Conservation (phyloP, 2,329 filamentous ascomycete species). For the Botrytis hyacinthi region DNA sequence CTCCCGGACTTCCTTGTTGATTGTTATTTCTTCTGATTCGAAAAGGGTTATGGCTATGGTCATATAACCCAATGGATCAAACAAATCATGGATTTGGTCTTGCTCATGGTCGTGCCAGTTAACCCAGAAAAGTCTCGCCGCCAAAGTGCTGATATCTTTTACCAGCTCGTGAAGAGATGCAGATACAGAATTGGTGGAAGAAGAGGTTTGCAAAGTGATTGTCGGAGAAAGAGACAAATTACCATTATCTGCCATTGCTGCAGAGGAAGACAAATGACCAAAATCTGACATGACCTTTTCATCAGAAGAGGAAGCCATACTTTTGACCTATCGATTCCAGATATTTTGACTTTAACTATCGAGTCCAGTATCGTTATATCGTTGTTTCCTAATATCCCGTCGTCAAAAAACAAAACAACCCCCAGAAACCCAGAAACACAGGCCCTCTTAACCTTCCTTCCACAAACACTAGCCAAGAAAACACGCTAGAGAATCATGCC, state of each 20-base stretch:
- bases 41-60: accelerated
- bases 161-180: neutral
- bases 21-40: neutral
- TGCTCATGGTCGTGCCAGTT: neutral
- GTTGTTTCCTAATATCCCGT: neutral
- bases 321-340: neutral
- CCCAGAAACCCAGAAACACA: neutral
- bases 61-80: neutral
- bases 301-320: neutral
- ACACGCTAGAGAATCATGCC: neutral
- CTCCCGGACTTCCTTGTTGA: neutral
- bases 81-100: neutral
- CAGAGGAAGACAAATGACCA: neutral
- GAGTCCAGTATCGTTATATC: neutral
- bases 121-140: no score
- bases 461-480: neutral
- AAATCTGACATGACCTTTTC: neutral
- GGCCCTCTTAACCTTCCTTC: neutral
- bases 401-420: neutral
- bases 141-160: neutral
- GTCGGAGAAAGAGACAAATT: neutral
- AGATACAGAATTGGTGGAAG: neutral
- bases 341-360: neutral
- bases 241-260: neutral
- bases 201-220: neutral